These are phyloP conservation scores for Lagenaria siceraria DNA, from an alignment of 306 rosid genomes.

Conservation along the genomic window DNA sequence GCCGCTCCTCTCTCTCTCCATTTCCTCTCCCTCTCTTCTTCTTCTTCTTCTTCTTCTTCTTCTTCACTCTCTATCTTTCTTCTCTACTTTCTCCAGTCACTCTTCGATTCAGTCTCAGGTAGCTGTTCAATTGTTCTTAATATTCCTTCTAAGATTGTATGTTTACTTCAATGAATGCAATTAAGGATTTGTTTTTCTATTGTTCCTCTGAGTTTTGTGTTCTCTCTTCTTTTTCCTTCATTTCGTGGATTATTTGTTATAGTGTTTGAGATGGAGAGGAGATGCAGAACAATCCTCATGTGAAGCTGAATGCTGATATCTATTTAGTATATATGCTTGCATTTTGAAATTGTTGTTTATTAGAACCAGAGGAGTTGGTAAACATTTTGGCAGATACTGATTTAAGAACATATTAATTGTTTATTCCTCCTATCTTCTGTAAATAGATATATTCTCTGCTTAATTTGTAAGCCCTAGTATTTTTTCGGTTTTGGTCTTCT, in stretches of 20 bases:
- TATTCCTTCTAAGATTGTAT: neutral
- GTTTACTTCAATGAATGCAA: neutral
- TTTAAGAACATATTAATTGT: neutral
- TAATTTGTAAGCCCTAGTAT: neutral
- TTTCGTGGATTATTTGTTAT: neutral
- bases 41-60: neutral
- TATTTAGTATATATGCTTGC: neutral
- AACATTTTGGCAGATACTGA: neutral
- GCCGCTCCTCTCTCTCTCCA: neutral
- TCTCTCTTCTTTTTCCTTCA: neutral
- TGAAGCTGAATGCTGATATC: neutral
- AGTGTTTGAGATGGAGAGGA: neutral
- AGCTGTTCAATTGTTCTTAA: neutral
- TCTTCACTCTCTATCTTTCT: neutral
- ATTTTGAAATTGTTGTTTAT: neutral
- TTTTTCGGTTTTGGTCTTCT: neutral
- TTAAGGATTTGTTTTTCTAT: too few relatives aligned
- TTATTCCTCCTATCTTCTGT: neutral
- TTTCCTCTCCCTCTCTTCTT: too few relatives aligned
- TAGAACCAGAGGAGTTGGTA: neutral
- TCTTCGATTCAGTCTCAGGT: neutral
- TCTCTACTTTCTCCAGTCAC: neutral
- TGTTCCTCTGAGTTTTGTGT: neutral
- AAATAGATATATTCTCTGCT: neutral
- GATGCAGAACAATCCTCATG: neutral